Evolutionary conservation across 2,329 filamentous ascomycete genomes (phyloP).

Genomic region (Ophiostoma triangulosporum): DNA sequence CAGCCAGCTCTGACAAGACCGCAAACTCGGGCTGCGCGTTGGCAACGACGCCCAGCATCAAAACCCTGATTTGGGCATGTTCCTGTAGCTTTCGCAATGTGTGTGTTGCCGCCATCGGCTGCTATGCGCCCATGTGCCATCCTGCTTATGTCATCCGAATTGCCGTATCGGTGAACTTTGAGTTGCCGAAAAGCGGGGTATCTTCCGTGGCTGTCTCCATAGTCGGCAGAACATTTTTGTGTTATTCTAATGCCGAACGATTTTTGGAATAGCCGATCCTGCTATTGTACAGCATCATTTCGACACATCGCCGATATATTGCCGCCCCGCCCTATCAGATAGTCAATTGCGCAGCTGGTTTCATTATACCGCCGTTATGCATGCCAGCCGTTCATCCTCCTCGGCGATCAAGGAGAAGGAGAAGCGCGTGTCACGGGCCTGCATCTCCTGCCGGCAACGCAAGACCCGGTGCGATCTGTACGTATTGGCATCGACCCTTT

Average conservation of each 20-base stretch:
- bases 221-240: too few species aligned
- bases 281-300: too few species aligned
- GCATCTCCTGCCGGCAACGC: conserved; percentile 8
- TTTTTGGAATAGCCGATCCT: too few species aligned
- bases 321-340: too few species aligned
- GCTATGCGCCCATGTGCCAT: not conserved
- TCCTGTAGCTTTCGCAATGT: not conserved
- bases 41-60: conserved; percentile 4
- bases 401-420: conserved; percentile 1
- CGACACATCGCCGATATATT: too few species aligned
- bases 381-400: not conserved
- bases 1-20: not conserved
- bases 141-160: not conserved
- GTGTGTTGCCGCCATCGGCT: too few species aligned
- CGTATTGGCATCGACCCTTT: not conserved
- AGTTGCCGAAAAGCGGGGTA: not conserved
- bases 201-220: too few species aligned
- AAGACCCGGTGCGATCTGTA: conserved; percentile 9
- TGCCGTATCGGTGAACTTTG: not conserved
- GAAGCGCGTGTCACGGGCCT: conserved; percentile 8
- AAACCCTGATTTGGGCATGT: conserved; percentile 2
- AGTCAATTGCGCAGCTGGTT: too few species aligned
- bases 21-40: not conserved
- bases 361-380: not conserved
- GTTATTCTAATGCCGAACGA: too few species aligned